These are phyloP conservation scores for Lichtheimia corymbifera DNA, from an alignment of 371 early-diverging fungal species.

Conservation along the genomic window DNA sequence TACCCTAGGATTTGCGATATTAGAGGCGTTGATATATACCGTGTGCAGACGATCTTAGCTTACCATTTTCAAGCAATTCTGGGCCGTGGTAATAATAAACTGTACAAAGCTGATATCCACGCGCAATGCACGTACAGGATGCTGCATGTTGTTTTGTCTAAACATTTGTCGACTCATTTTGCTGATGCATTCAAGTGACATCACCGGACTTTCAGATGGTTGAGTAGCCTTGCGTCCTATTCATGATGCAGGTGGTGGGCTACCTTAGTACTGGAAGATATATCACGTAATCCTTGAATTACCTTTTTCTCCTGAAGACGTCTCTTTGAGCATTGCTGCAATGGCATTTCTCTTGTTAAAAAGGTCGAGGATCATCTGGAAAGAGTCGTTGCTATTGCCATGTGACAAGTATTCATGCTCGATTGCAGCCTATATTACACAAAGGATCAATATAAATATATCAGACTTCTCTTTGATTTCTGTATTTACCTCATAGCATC, in stretches of 20 bases:
- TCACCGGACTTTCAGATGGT: conserved; percentile 15
- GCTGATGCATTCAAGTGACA: conserved; percentile 30
- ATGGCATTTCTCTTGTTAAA: conserved; percentile 39
- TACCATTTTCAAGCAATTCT: conserved; percentile 19
- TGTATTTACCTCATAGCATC: conserved; percentile 49
- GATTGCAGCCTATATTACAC: conserved; percentile 30
- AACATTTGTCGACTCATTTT: conserved; percentile 35
- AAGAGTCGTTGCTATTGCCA: conserved; percentile 23
- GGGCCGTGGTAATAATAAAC: conserved; percentile 36
- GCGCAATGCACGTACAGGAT: conserved; percentile 21
- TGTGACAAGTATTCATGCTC: conserved; percentile 36
- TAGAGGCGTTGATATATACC: not conserved
- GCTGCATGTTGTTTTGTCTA: conserved; percentile 17
- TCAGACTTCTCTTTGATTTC: not conserved
- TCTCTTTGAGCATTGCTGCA: conserved; percentile 30
- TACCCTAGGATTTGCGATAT: not conserved
- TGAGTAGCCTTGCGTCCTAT: conserved; percentile 32
- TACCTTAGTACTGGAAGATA: not conserved
- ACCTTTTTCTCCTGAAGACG: conserved; percentile 35
- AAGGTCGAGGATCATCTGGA: conserved; percentile 29
- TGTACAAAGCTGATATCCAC: conserved; percentile 47
- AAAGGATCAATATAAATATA: not conserved
- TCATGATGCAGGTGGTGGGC: not conserved
- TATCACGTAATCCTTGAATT: not conserved
- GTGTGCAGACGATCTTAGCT: not conserved